Evolutionary conservation across 495 filamentous ascomycete genomes (phyloP).

Genomic region (Chaetomium fimeti): DNA sequence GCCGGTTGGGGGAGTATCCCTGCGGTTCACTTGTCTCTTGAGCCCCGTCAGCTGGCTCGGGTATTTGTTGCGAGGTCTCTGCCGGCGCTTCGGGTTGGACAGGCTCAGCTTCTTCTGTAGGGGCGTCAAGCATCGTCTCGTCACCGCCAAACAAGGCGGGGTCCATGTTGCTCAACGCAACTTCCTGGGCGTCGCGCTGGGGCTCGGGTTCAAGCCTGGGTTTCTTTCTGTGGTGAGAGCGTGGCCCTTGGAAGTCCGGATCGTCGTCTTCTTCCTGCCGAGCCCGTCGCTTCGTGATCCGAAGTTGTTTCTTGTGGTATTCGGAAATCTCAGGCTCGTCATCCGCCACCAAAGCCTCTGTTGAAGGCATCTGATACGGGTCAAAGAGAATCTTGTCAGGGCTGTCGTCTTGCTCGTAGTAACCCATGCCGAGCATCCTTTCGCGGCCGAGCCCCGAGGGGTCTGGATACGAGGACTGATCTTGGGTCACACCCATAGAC

Average conservation of each 20-base stretch:
- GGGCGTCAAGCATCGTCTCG: slow-evolving; percentile 26
- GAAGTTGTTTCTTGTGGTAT: slow-evolving; percentile 49
- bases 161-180: slow-evolving; percentile 42
- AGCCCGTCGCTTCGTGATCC: slow-evolving; percentile 47
- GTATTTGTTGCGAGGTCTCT: neutral
- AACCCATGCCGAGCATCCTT: slow-evolving; percentile 54
- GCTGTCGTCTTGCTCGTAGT: slow-evolving; percentile 55
- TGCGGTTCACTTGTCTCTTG: slow-evolving; percentile 21
- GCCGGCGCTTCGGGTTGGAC: slow-evolving; percentile 10
- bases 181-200: slow-evolving; percentile 27
- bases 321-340: slow-evolving; percentile 47
- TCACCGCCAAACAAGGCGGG: slow-evolving; percentile 37
- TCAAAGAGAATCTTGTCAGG: slow-evolving; percentile 52
- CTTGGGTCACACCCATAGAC: slow-evolving; percentile 32
- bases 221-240: slow-evolving; percentile 41
- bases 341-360: slow-evolving; percentile 37
- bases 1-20: slow-evolving; percentile 36
- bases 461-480: slow-evolving; percentile 49
- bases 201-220: slow-evolving; percentile 26
- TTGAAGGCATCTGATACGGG: slow-evolving; percentile 46
- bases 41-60: slow-evolving; percentile 16
- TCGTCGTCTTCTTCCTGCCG: slow-evolving; percentile 47
- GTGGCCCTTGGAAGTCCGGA: slow-evolving; percentile 45
- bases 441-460: slow-evolving; percentile 45
- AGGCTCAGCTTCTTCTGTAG: slow-evolving; percentile 15